These are phyloP conservation scores for Pulveroboletus frians DNA, from an alignment of 768 basidiomycete genomes.

Conservation along the genomic window DNA sequence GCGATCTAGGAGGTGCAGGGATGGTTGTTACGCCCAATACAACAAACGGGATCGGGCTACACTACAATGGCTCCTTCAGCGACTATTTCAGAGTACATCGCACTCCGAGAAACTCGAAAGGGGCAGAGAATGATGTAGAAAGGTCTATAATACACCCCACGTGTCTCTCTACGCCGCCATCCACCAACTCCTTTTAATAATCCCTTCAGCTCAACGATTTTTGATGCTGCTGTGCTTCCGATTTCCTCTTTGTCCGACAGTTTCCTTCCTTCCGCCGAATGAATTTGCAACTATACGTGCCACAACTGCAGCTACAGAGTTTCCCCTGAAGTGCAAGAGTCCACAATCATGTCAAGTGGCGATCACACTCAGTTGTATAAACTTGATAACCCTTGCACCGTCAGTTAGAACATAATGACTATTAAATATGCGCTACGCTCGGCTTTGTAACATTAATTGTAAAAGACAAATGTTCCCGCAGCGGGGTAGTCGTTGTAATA, in stretches of 20 bases:
- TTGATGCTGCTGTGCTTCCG: slow-evolving; percentile 1
- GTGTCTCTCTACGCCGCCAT: neutral
- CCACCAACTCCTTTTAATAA: neutral
- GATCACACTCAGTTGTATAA: neutral
- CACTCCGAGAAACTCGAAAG: slow-evolving; percentile 8
- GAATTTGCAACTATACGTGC: neutral
- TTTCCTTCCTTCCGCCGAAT: slow-evolving; percentile 6
- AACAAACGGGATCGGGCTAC: neutral
- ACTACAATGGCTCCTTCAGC: neutral
- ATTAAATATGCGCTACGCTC: slow-evolving; percentile 21
- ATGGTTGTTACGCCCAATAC: neutral
- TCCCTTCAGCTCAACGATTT: neutral
- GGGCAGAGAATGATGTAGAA: slow-evolving; percentile 3
- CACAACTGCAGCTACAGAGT: neutral
- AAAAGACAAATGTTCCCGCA: slow-evolving; percentile 47
- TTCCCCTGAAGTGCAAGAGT: neutral
- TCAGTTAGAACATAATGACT: slow-evolving; percentile 43
- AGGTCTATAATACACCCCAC: slow-evolving; percentile 17
- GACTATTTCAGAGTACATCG: slow-evolving; percentile 9
- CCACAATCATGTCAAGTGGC: neutral
- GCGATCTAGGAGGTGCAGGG: neutral
- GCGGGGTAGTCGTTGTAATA: slow-evolving; percentile 59
- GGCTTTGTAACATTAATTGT: slow-evolving; percentile 56
- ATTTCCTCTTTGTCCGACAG: slow-evolving; percentile 23
- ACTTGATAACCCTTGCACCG: slow-evolving; percentile 26